A percentile compares a stretch with the other conserved stretches of the same genome.
Conservation (phyloP, 495 filamentous ascomycete genomes). For the Xylaria telfairii region DNA sequence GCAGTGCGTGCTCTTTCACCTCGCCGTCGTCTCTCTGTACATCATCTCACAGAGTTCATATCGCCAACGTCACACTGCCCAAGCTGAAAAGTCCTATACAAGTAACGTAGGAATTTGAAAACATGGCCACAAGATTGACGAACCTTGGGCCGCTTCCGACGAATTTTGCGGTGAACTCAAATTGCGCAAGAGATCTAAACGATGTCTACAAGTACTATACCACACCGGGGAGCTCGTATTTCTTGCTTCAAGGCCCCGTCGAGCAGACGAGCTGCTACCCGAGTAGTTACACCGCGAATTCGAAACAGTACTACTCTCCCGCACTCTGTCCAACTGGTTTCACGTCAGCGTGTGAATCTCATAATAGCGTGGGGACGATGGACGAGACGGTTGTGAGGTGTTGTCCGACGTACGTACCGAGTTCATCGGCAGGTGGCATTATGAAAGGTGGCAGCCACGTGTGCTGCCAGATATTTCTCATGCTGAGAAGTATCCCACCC, state of each 20-base stretch:
- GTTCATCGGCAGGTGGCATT: background rate
- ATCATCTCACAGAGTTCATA: too few relatives aligned
- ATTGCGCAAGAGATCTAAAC: background rate
- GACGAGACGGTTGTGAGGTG: constrained; percentile 15
- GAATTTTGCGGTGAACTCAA: background rate
- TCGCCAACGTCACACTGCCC: too few relatives aligned
- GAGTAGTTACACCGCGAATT: background rate
- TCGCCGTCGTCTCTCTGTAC: too few relatives aligned
- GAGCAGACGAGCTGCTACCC: constrained; percentile 22
- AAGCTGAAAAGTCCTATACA: background rate
- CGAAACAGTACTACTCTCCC: constrained; percentile 20
- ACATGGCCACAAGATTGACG: constrained; percentile 3
- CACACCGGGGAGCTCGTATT: background rate
- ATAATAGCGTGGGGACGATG: background rate
- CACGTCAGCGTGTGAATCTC: constrained; percentile 15
- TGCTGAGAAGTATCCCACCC: background rate
- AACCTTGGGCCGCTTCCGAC: constrained; percentile 20
- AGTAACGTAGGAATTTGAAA: background rate
- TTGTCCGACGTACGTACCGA: constrained; percentile 21
- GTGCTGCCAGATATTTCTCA: background rate
- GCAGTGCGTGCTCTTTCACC: too few relatives aligned
- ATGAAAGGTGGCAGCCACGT: background rate
- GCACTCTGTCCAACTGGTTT: constrained; percentile 20
- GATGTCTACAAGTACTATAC: constrained; percentile 17
- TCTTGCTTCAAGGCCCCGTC: constrained; percentile 14